A percentile compares a stretch with the other conserved stretches of the same genome.
Evolutionary conservation across 805 yeast genomes (phyloP).

Genomic region (Yarrowia alimentaria): DNA sequence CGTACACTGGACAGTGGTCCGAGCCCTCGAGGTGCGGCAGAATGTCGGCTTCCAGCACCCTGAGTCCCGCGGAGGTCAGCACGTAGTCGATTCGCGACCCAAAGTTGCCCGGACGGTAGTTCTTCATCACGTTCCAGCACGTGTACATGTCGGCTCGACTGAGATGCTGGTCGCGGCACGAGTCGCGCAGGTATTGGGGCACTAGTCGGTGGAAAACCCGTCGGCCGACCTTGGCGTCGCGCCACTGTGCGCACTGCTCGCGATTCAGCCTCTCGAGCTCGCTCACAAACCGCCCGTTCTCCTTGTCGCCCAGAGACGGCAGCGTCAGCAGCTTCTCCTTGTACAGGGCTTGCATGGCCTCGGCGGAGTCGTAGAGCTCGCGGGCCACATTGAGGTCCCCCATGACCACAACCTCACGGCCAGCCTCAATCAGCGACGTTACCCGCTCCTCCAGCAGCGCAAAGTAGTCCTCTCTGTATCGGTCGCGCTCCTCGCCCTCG

Average conservation of each 20-base stretch:
- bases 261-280: conserved; percentile 44
- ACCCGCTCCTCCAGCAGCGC: conserved; percentile 61
- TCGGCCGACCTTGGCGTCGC: conserved; percentile 46
- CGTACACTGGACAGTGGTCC: conserved; percentile 89
- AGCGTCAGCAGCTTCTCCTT: conserved; percentile 34
- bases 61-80: conserved; percentile 47
- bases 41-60: conserved; percentile 51
- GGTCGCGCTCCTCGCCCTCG: conserved; percentile 58
- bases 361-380: conserved; percentile 82
- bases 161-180: conserved; percentile 48
- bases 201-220: conserved; percentile 45
- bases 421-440: conserved; percentile 49
- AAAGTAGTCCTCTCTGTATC: conserved; percentile 57
- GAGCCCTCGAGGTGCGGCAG: conserved; percentile 76
- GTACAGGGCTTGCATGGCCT: conserved; percentile 50
- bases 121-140: conserved; percentile 83
- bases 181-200: conserved; percentile 31
- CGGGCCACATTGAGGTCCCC: conserved; percentile 87
- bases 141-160: conserved; percentile 70
- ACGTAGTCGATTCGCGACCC: conserved; percentile 89
- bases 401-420: conserved; percentile 71
- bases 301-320: background rate
- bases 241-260: conserved; percentile 40
- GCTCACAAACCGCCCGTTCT: conserved; percentile 28
- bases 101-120: conserved; percentile 73